Percentiles rank a stretch among this genome's conserved stretches.
phyloP scores from a whole-genome alignment of 371 early-diverging fungal species.

The Circinella minor region DNA sequence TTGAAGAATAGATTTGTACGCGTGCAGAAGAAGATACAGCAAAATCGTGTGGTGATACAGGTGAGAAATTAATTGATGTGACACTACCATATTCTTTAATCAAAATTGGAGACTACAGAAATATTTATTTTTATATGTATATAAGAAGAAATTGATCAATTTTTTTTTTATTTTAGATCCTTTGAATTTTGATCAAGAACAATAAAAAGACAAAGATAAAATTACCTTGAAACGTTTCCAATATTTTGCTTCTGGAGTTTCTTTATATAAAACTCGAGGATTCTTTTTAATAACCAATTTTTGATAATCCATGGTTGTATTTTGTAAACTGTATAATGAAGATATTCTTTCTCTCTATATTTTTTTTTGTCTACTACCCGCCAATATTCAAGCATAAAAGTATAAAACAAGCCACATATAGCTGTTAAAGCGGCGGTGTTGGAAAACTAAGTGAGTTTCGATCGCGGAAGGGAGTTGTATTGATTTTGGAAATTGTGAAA shows the following conservation, averaged over 20 bases:
- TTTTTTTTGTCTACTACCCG: no score
- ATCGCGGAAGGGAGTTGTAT: background rate
- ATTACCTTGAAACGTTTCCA: constrained; percentile 85
- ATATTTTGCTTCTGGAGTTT: constrained; percentile 74
- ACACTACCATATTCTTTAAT: constrained; percentile 90
- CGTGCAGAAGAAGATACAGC: constrained; percentile 89
- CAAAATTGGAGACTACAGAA: constrained; percentile 75
- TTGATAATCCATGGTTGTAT: constrained; percentile 51
- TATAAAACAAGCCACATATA: background rate
- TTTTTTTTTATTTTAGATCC: background rate
- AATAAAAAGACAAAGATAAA: background rate
- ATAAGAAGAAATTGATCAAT: background rate
- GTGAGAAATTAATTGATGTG: constrained; percentile 84
- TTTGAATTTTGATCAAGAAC: background rate
- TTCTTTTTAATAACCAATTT: constrained; percentile 64
- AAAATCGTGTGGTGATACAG: constrained; percentile 85
- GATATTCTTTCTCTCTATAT: no score
- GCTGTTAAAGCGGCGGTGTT: background rate
- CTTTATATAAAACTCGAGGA: constrained; percentile 54
- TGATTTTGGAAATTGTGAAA: background rate
- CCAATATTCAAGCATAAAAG: background rate
- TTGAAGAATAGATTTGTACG: constrained; percentile 88
- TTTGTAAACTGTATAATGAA: no score
- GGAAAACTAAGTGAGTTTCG: background rate
- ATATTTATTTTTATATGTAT: no score